Percentiles rank a stretch among this genome's conserved stretches.
Conservation (phyloP, 2,329 filamentous ascomycete species). For the Apiospora saccharicola region DNA sequence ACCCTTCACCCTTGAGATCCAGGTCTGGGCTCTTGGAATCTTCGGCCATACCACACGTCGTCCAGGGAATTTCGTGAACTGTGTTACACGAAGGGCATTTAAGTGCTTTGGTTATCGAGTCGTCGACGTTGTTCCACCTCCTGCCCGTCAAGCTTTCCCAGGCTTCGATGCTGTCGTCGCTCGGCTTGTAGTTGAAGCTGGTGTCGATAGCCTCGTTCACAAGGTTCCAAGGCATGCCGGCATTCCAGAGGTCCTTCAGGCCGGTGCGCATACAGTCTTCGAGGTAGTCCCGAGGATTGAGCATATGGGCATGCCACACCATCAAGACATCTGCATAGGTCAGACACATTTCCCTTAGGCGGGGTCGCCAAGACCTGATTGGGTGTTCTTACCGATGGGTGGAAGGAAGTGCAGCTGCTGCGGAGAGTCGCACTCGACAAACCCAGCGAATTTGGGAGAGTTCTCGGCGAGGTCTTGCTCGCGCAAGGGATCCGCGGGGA, state of each 20-base stretch:
- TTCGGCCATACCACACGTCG: slow-evolving; percentile 53
- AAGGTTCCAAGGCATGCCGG: slow-evolving; percentile 71
- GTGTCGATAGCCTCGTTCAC: slow-evolving; percentile 66
- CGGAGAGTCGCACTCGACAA: slow-evolving; percentile 40
- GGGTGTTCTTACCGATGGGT: slow-evolving; percentile 59
- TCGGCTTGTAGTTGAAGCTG: slow-evolving; percentile 63
- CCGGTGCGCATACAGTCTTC: slow-evolving; percentile 74
- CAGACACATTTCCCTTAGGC: slow-evolving; percentile 29
- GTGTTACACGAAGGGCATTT: slow-evolving; percentile 63
- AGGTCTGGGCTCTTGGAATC: slow-evolving; percentile 44
- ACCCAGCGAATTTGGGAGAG: slow-evolving; percentile 40
- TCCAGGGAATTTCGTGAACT: slow-evolving; percentile 63
- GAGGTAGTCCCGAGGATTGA: slow-evolving; percentile 77
- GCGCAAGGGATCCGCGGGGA: slow-evolving; percentile 41
- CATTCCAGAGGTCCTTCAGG: slow-evolving; percentile 62
- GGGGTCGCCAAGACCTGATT: neutral
- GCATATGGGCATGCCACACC: slow-evolving; percentile 82
- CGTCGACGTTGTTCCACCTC: slow-evolving; percentile 67
- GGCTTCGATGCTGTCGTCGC: slow-evolving; percentile 48
- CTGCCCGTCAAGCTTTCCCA: slow-evolving; percentile 60
- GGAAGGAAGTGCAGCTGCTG: slow-evolving; percentile 56
- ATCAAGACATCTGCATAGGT: slow-evolving; percentile 70
- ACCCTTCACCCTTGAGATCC: slow-evolving; percentile 60
- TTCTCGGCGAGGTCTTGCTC: slow-evolving; percentile 46
- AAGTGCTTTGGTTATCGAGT: slow-evolving; percentile 55